Base-by-base conservation (phyloP, 2,329 filamentous ascomycete genomes). In the Aspergillus pseudoglaucus region DNA sequence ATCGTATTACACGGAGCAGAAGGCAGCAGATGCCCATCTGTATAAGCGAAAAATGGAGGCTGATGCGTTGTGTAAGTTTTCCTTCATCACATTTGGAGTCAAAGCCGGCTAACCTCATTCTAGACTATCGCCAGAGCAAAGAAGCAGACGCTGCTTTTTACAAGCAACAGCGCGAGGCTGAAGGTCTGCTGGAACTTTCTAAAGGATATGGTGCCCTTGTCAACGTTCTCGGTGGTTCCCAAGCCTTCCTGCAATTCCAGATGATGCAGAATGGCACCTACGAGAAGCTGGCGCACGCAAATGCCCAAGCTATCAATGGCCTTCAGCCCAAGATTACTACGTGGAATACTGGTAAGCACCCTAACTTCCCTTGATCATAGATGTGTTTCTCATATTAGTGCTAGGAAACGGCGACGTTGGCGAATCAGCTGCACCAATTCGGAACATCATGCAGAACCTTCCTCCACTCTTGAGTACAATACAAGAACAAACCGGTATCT, bases 321-420 rank as follows among this genome's bases (percentile, higher is more conserved):
- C 71, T 94, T 56, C 80, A 90, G 66, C 89, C 89, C 55, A 94
- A 94, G 83, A 93, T 94, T 72, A 90, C 84, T 53, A 83, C 91
- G 22, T 95, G 88, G 89, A 93, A 88, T 64, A 94, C 88, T 7
- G 87, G 87, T 39, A 58, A 52, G 52, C 46, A 17, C 7, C 2
- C 20, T 40, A 47, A 39, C 30, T 14, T 1, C 43, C 40, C 30
- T 22, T 17, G 9, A 18, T 22, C 12, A 39, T 17, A n/a, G 7
- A 17, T 22, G 8, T 22, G 4, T 18, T 40, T 55, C 41, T 51
- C 33, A 39, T 20, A 12, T n/a, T 47, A 18, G 7, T 5, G 23
- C 62, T 64, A 17, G 72, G 68, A n/a, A 71, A 63, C 38, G 70
- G 67, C 22, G 66, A 67, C 37, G 65, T 68, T 25, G 72, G 79